phyloP scores from a whole-genome alignment of 2,329 filamentous ascomycete genomes.

The Monosporascus sp. region DNA sequence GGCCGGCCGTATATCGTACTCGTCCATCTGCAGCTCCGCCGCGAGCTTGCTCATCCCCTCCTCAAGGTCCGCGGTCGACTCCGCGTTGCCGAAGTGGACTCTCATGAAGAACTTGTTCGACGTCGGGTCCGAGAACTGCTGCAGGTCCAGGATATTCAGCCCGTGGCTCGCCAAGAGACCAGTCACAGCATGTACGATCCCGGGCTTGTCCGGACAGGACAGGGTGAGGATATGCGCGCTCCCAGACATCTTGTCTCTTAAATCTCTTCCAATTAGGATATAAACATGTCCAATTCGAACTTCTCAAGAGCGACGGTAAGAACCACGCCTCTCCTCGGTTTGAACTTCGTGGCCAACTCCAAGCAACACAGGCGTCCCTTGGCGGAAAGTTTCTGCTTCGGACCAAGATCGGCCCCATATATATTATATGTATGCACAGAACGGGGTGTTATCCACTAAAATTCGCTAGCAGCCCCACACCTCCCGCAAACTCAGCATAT shows the following conservation, averaged over 20 bases:
- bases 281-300: too few relatives aligned
- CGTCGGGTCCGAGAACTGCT: conserved; percentile 74
- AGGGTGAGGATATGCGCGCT: conserved; percentile 69
- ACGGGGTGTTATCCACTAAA: not conserved
- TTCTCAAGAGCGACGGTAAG: too few relatives aligned
- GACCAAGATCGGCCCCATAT: conserved; percentile 1
- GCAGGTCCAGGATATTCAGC: conserved; percentile 78
- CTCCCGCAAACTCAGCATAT: too few relatives aligned
- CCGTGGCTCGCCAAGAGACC: conserved; percentile 67
- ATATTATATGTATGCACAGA: not conserved
- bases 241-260: conserved; percentile 15
- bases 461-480: too few relatives aligned
- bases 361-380: not conserved
- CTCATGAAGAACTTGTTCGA: conserved; percentile 83
- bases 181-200: conserved; percentile 81
- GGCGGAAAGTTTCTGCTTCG: not conserved
- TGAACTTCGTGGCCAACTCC: not conserved
- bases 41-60: conserved; percentile 57
- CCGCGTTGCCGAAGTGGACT: conserved; percentile 68
- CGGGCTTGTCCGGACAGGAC: conserved; percentile 77
- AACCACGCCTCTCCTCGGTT: too few relatives aligned
- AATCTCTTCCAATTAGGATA: not conserved
- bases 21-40: conserved; percentile 57
- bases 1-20: conserved; percentile 63
- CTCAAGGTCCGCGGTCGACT: conserved; percentile 46